Base-by-base conservation (phyloP, 768 basidiomycete species). In the Phallus indusiatus region DNA sequence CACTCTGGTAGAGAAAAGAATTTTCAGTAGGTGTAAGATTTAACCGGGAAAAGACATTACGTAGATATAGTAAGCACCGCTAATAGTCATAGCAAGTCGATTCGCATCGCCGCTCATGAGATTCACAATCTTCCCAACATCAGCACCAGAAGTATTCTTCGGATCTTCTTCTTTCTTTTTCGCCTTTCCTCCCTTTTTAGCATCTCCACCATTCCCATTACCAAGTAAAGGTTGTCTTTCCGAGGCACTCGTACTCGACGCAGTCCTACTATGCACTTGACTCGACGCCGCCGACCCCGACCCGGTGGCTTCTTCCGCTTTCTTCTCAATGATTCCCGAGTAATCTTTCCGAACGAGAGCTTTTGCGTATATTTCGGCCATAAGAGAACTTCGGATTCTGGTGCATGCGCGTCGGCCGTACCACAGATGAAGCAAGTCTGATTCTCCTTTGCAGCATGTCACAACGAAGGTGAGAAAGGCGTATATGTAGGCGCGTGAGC, bases 341-440 rank as follows among this genome's bases (percentile, higher is more conserved):
- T 84, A 88, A 67, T 94, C 92, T 66, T 82, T 86, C 33, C 93
- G 75, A 69, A 86, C 87, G 36, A 95, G 72, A 0, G 91, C 81
- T 68, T 96, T 96, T 69, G 92, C 88, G 66, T 94, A 95, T 55
- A 95, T 89, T 1, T 84, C 72, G 0, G 88, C 84, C 84, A 90
- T 93, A 17, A 94, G 78, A 71, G 89, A 88, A 12, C 80, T 78
- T 8, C 88, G 83, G 3, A 90, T 82, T 21, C 88, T 78, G 1
- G 85, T 86, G 0, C 76, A 68, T 0, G 83, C 89, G n/a, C 90
- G 82, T 48, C 93, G 81, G 20, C 86, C 84, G 57, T 80, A 83
- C 88, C 89, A 93, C 14, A 90, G 75, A 56, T 72, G 71, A 9
- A 68, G 61, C 12, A 72, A 60, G 63, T 74, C 72, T 1, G 63